Percentiles rank a stretch among this genome's conserved stretches.
phyloP scores from a whole-genome alignment of 805 yeast genomes.

The Candida saitoana region DNA sequence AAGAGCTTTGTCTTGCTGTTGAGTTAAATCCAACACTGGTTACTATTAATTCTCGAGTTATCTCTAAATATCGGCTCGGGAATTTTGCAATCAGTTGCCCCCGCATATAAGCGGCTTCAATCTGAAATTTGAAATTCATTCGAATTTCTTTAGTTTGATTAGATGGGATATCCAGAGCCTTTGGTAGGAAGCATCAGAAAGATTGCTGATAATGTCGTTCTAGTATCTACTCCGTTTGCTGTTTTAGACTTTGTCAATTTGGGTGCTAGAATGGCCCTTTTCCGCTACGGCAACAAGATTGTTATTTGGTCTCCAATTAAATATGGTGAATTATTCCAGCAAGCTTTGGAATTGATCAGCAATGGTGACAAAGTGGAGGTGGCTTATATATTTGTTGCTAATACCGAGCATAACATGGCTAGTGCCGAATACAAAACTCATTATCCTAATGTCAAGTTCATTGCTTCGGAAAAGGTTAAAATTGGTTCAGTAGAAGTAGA shows the following conservation, averaged over 20 bases:
- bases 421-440: slow-evolving; percentile 43
- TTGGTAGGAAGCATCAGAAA: slow-evolving; percentile 4
- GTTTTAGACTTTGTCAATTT: neutral
- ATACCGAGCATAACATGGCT: slow-evolving; percentile 56
- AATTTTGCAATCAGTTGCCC: too few relatives aligned
- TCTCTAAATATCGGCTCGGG: too few relatives aligned
- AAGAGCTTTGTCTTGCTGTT: too few relatives aligned
- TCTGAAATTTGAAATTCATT: too few relatives aligned
- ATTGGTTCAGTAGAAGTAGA: slow-evolving; percentile 28
- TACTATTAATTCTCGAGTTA: too few relatives aligned
- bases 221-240: slow-evolving; percentile 1
- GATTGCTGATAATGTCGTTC: slow-evolving; percentile 2
- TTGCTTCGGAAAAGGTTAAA: slow-evolving; percentile 27
- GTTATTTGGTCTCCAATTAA: slow-evolving; percentile 4
- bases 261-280: slow-evolving; percentile 5
- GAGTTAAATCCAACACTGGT: too few relatives aligned
- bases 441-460: slow-evolving; percentile 43
- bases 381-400: slow-evolving; percentile 50
- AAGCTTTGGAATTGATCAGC: slow-evolving; percentile 25
- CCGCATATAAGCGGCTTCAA: too few relatives aligned
- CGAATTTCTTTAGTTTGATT: too few relatives aligned
- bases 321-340: neutral
- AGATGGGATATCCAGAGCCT: slow-evolving; percentile 2
- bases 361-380: slow-evolving; percentile 30
- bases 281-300: slow-evolving; percentile 1